A percentile compares a stretch with the other conserved stretches of the same genome.
These are phyloP conservation scores for Emericellopsis atlantica DNA, from an alignment of 2,329 filamentous ascomycete genomes.

Conservation along the genomic window DNA sequence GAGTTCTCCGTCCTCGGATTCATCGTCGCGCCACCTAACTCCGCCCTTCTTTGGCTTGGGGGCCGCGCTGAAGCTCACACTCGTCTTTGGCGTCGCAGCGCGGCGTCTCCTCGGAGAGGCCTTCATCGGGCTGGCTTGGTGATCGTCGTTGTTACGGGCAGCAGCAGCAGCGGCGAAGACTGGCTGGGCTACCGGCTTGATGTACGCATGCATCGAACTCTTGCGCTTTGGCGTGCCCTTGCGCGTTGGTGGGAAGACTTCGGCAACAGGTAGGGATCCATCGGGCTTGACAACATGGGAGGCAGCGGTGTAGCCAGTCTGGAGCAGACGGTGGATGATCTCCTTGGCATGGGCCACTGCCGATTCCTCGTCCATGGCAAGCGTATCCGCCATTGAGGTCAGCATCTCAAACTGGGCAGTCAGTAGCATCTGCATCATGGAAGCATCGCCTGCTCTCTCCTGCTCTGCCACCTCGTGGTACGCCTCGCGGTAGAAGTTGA, in stretches of 20 bases:
- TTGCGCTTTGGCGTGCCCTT: conserved; percentile 68
- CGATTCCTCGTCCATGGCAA: conserved; percentile 71
- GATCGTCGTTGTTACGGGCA: conserved; percentile 12
- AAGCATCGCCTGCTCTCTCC: conserved; percentile 68
- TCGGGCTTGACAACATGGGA: conserved; percentile 87
- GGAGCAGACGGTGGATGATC: conserved; percentile 66
- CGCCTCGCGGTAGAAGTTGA: conserved; percentile 69
- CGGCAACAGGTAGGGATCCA: conserved; percentile 46
- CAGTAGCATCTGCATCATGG: conserved; percentile 69
- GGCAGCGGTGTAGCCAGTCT: conserved; percentile 60
- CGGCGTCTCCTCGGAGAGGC: conserved; percentile 73
- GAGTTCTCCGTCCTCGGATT: conserved; percentile 65
- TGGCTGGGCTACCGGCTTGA: conserved; percentile 32
- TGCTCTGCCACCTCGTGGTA: conserved; percentile 68
- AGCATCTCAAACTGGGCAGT: conserved; percentile 89
- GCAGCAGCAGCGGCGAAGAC: conserved; percentile 14
- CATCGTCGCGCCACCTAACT: conserved; percentile 90
- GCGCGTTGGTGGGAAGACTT: conserved; percentile 58
- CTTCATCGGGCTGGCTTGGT: conserved; percentile 45
- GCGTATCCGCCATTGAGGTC: conserved; percentile 67
- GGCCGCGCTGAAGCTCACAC: conserved; percentile 44
- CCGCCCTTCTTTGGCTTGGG: conserved; percentile 61
- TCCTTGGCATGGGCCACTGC: conserved; percentile 69
- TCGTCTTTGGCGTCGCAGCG: conserved; percentile 12
- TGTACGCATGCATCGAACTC: conserved; percentile 26